These are phyloP conservation scores for Peronospora destructor DNA, from an alignment of 352 stramenopile genomes.

Conservation along the genomic window DNA sequence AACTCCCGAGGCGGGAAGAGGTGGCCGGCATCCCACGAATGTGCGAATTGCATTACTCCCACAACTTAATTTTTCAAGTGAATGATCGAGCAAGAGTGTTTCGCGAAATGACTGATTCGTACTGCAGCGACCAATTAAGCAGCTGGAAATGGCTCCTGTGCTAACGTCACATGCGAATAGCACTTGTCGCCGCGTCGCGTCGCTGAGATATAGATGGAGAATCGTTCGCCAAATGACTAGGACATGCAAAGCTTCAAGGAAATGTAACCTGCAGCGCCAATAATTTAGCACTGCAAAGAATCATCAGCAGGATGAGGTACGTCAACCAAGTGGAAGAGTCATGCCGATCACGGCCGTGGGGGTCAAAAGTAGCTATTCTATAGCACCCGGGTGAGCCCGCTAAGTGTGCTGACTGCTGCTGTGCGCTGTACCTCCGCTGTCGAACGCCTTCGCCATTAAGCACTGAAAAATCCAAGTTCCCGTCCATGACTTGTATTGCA, in stretches of 20 bases:
- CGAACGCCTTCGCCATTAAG: slow-evolving; percentile 1
- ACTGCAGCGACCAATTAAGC: not conserved
- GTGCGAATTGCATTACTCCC: slow-evolving; percentile 21
- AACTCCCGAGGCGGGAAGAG: slow-evolving; percentile 26
- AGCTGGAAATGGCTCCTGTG: slow-evolving; percentile 5
- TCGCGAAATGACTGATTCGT: slow-evolving; percentile 15
- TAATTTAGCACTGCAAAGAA: slow-evolving; percentile 4
- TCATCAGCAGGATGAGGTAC: not conserved
- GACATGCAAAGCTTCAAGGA: slow-evolving; percentile 15
- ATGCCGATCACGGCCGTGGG: not conserved
- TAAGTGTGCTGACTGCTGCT: slow-evolving; percentile 11
- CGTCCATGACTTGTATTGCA: not conserved
- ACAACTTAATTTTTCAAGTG: not conserved
- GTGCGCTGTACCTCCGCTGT: not conserved
- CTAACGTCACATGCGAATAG: slow-evolving; percentile 12
- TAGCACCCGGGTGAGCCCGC: not conserved
- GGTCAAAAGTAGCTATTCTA: slow-evolving; percentile 1
- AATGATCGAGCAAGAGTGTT: slow-evolving; percentile 10
- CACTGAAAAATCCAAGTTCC: not conserved
- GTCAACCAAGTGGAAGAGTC: slow-evolving; percentile 18
- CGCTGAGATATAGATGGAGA: slow-evolving; percentile 18
- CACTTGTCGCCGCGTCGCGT: slow-evolving; percentile 5
- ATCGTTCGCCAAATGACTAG: slow-evolving; percentile 5
- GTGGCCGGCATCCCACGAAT: slow-evolving; percentile 31
- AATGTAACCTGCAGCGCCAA: slow-evolving; percentile 1